phyloP scores from a whole-genome alignment of 176 grass and related monocot genomes.

The Juncus inflexus region DNA sequence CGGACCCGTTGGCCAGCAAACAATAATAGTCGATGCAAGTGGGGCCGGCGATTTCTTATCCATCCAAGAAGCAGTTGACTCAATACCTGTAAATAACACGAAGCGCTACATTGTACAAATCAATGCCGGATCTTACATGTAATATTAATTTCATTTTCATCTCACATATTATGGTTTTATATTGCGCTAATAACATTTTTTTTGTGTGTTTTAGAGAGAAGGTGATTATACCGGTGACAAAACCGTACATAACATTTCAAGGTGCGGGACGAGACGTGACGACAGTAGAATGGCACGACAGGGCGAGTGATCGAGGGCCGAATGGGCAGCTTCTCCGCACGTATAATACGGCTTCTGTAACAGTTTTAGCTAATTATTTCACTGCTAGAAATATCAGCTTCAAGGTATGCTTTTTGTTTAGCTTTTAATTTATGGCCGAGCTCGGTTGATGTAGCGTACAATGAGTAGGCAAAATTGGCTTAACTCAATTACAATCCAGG shows the following conservation, averaged over 20 bases:
- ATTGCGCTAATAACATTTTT: background rate
- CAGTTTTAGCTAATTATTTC: conserved; percentile 89
- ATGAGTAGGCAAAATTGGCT: background rate
- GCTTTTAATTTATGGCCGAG: background rate
- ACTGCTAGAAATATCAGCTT: conserved; percentile 98
- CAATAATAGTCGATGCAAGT: conserved; percentile 62
- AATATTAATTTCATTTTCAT: conserved; percentile 8
- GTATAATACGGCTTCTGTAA: conserved; percentile 95
- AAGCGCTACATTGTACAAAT: conserved; percentile 64
- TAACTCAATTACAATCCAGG: conserved; percentile 4
- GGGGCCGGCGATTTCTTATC: conserved; percentile 80
- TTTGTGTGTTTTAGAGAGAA: conserved; percentile 59
- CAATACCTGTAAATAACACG: conserved; percentile 70
- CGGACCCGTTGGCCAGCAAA: conserved; percentile 48
- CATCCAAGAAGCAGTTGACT: conserved; percentile 82
- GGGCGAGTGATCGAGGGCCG: conserved; percentile 71
- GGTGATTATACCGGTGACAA: conserved; percentile 71
- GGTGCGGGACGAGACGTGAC: conserved; percentile 68
- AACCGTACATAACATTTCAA: conserved; percentile 89
- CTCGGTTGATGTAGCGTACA: background rate
- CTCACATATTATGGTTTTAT: background rate
- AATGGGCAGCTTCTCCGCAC: conserved; percentile 85
- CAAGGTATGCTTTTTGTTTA: conserved; percentile 61
- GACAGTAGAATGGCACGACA: conserved; percentile 93
- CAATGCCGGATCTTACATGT: conserved; percentile 82